A percentile compares a stretch with the other conserved stretches of the same genome.
Conservation (phyloP, 2,329 filamentous ascomycete genomes). For the Trichoderma simmonsii region DNA sequence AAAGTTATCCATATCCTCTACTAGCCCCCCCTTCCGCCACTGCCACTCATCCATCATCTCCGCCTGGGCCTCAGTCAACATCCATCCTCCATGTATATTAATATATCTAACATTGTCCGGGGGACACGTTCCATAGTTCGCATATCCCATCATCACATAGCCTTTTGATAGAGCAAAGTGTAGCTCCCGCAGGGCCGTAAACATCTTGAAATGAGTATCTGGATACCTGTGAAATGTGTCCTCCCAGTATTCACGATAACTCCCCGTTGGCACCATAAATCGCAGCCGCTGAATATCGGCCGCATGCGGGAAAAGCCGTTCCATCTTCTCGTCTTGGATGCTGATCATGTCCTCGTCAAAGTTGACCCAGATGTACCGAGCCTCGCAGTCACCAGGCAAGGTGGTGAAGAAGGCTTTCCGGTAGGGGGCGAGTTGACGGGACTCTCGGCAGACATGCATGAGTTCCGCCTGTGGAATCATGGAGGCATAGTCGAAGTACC, state of each 20-base stretch:
- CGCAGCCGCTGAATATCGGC: conserved; percentile 21
- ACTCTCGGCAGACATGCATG: conserved; percentile 20
- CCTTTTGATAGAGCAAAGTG: conserved; percentile 16
- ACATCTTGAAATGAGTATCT: neutral
- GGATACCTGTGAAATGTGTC: neutral
- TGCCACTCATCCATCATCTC: conserved; percentile 5
- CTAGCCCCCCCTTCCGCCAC: conserved; percentile 3
- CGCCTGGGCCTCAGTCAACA: conserved; percentile 15
- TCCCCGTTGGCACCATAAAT: conserved; percentile 3
- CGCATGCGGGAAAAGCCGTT: conserved; percentile 8
- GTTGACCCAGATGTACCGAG: conserved; percentile 21
- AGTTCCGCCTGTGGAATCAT: neutral
- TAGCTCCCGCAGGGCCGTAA: conserved; percentile 19
- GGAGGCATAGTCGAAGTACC: neutral
- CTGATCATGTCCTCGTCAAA: conserved; percentile 22
- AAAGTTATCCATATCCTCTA: conserved; percentile 16
- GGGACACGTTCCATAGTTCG: conserved; percentile 14
- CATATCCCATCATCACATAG: neutral
- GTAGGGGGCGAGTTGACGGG: conserved; percentile 11
- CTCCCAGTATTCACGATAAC: neutral
- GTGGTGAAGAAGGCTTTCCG: conserved; percentile 14
- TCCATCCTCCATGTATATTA: conserved; percentile 16
- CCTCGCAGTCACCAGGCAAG: conserved; percentile 6
- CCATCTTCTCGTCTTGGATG: neutral
- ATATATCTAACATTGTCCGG: conserved; percentile 20